These are phyloP conservation scores for Plasmopara viticola DNA, from an alignment of 352 stramenopile species.

Conservation along the genomic window DNA sequence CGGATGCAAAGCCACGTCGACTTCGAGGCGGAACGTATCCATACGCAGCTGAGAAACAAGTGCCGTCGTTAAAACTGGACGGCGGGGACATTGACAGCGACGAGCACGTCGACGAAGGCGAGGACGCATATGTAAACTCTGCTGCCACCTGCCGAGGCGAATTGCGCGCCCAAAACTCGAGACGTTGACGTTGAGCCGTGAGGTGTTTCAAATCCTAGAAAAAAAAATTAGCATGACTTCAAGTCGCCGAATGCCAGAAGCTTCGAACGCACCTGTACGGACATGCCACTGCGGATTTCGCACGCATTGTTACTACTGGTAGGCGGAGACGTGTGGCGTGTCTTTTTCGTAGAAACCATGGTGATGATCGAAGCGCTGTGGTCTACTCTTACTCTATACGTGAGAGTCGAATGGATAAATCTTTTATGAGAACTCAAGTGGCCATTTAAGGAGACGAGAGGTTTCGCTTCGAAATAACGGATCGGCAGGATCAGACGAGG, in stretches of 20 bases:
- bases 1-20: slow-evolving; percentile 25
- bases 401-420: slow-evolving; percentile 13
- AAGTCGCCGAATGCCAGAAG: not conserved
- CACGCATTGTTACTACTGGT: slow-evolving; percentile 34
- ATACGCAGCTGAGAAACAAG: slow-evolving; percentile 15
- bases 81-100: slow-evolving; percentile 25
- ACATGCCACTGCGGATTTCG: slow-evolving; percentile 82
- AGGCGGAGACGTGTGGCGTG: slow-evolving; percentile 8
- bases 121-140: slow-evolving; percentile 28
- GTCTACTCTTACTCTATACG: slow-evolving; percentile 7
- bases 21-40: slow-evolving; percentile 14
- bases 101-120: slow-evolving; percentile 27
- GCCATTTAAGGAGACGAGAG: slow-evolving; percentile 6
- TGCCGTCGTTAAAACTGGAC: slow-evolving; percentile 11
- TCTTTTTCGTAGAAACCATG: slow-evolving; percentile 42
- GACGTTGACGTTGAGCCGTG: slow-evolving; percentile 70
- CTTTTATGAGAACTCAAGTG: slow-evolving; percentile 11
- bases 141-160: slow-evolving; percentile 34
- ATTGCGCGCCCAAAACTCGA: slow-evolving; percentile 57
- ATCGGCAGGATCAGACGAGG: slow-evolving; percentile 11
- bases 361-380: not conserved
- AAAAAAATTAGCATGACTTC: not conserved
- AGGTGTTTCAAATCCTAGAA: slow-evolving; percentile 70
- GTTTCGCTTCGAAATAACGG: slow-evolving; percentile 13
- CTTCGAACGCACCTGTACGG: slow-evolving; percentile 44